Percentiles rank a stretch among this genome's conserved stretches.
Evolutionary conservation across 1,139 yeast species (phyloP).

Genomic region (Yamadazyma trypodendri): DNA sequence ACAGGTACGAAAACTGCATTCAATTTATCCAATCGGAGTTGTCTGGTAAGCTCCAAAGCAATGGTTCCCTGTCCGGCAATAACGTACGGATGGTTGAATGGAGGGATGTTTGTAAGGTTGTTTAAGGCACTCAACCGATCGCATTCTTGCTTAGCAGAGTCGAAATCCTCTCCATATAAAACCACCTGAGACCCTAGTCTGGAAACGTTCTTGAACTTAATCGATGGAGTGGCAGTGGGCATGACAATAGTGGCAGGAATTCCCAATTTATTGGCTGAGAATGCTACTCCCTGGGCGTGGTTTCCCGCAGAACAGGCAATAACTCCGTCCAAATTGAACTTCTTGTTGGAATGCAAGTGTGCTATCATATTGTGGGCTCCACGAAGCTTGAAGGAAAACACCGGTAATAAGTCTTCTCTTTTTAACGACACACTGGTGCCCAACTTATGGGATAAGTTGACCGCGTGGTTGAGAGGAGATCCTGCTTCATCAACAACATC

Average conservation of each 20-base stretch:
- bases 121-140: conserved; percentile 63
- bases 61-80: conserved; percentile 99
- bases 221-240: conserved; percentile 97
- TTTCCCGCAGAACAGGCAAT: conserved; percentile 98
- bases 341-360: conserved; percentile 58
- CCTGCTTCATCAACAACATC: conserved; percentile 82
- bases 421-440: conserved; percentile 75
- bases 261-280: conserved; percentile 75
- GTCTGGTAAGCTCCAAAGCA: conserved; percentile 89
- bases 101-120: conserved; percentile 87
- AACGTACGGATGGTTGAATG: conserved; percentile 95
- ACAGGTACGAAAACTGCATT: conserved; percentile 89
- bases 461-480: conserved; percentile 79
- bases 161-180: conserved; percentile 89
- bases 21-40: conserved; percentile 72
- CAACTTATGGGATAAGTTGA: conserved; percentile 67
- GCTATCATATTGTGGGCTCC: conserved; percentile 99
- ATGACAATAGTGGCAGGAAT: conserved; percentile 95
- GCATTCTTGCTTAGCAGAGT: conserved; percentile 89
- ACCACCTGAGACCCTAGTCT: conserved; percentile 94
- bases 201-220: conserved; percentile 86
- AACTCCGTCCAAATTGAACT: conserved; percentile 78
- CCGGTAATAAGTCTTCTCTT: conserved; percentile 92
- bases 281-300: conserved; percentile 99
- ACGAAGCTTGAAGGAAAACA: conserved; percentile 90